These are phyloP conservation scores for Cladosporium colombiae DNA, from an alignment of 2,329 filamentous ascomycete genomes.

Conservation along the genomic window DNA sequence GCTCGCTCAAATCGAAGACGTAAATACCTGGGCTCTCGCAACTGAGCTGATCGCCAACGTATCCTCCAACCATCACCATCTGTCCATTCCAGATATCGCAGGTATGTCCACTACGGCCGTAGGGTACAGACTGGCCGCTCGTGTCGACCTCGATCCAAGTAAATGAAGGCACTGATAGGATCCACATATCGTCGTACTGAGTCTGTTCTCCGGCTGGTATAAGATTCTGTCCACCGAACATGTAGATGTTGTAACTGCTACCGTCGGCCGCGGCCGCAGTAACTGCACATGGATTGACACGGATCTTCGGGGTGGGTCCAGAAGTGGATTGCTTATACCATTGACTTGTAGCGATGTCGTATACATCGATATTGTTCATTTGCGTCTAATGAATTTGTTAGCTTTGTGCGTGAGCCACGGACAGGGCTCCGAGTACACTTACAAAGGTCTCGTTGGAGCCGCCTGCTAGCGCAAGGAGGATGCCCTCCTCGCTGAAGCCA, in stretches of 20 bases:
- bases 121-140: constrained; percentile 48
- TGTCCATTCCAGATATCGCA: constrained; percentile 79
- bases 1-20: constrained; percentile 72
- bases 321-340: constrained; percentile 76
- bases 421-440: constrained; percentile 29
- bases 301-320: constrained; percentile 59
- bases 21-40: constrained; percentile 72
- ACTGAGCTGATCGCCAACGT: constrained; percentile 58
- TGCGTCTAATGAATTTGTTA: constrained; percentile 46
- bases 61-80: constrained; percentile 77
- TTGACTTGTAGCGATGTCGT: constrained; percentile 67
- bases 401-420: neutral
- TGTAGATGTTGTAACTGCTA: constrained; percentile 74
- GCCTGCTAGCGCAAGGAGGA: constrained; percentile 76
- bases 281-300: constrained; percentile 69
- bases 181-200: constrained; percentile 75
- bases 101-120: constrained; percentile 69
- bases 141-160: constrained; percentile 72
- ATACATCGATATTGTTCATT: constrained; percentile 78
- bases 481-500: constrained; percentile 72
- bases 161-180: constrained; percentile 76
- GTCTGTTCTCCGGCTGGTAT: constrained; percentile 60
- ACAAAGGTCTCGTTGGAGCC: constrained; percentile 69
- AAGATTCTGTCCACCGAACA: constrained; percentile 76
- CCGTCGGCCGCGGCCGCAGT: constrained; percentile 65